Evolutionary conservation across 73 alveolate species (phyloP).

Genomic region (Paramecium pentaurelia): DNA sequence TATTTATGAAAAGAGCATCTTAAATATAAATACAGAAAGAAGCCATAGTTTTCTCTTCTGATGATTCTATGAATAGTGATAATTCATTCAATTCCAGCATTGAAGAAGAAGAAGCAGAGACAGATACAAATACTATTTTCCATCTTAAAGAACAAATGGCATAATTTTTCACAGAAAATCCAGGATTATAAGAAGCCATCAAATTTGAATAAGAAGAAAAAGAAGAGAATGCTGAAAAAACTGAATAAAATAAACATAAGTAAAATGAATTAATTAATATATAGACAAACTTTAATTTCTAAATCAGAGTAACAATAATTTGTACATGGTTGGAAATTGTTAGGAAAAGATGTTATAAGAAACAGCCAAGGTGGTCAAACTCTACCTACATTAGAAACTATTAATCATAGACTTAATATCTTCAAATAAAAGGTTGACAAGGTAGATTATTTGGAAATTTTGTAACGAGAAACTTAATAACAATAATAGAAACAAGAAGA

Average conservation of each 20-base stretch:
- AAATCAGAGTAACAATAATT: conserved; percentile 37
- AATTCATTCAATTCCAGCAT: conserved; percentile 55
- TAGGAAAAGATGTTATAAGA: conserved; percentile 56
- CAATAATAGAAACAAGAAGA: neutral
- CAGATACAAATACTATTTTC: conserved; percentile 50
- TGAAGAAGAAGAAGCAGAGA: conserved; percentile 57
- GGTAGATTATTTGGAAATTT: conserved; percentile 54
- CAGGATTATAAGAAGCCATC: conserved; percentile 51
- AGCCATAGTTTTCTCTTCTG: conserved; percentile 58
- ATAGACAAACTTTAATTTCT: neutral
- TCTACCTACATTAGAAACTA: conserved; percentile 58
- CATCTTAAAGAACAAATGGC: conserved; percentile 59
- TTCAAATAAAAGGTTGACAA: conserved; percentile 48
- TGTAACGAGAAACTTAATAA: conserved; percentile 50
- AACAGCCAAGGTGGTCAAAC: conserved; percentile 41
- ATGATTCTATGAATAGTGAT: conserved; percentile 61
- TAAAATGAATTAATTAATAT: neutral
- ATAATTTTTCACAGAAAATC: conserved; percentile 49
- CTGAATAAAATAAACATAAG: conserved; percentile 30
- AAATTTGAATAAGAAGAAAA: conserved; percentile 41
- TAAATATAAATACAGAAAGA: conserved; percentile 18
- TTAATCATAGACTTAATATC: conserved; percentile 55
- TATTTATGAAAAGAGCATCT: conserved; percentile 33
- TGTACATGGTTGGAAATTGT: conserved; percentile 37
- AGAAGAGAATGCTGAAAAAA: conserved; percentile 3